Percentiles rank a stretch among this genome's conserved stretches.
Evolutionary conservation across 208 protist species (phyloP).

Genomic region (Acanthamoeba culbertsoni): DNA sequence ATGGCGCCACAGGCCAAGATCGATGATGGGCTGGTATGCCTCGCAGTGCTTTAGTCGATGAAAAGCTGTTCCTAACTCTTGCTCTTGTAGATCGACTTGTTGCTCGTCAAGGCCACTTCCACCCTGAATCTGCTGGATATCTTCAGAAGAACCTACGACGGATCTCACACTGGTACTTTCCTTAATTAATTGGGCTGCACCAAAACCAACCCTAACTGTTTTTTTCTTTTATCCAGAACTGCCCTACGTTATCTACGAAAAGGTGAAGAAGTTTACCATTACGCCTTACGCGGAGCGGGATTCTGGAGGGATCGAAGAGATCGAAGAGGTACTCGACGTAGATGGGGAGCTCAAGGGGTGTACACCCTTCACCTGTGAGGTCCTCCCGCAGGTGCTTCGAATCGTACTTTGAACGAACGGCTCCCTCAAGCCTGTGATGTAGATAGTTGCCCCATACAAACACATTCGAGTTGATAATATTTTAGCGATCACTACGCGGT

Average conservation of each 20-base stretch:
- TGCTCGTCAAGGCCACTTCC: not conserved
- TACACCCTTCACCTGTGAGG: constrained; percentile 21
- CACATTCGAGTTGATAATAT: too few species aligned
- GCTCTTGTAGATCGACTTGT: constrained; percentile 10
- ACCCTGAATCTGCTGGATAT: not conserved
- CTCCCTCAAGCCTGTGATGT: too few species aligned
- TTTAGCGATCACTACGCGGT: too few species aligned
- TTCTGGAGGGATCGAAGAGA: not conserved
- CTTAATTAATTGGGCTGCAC: too few species aligned
- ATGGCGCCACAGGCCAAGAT: not conserved
- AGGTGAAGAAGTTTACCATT: constrained; percentile 42
- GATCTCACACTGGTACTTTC: not conserved
- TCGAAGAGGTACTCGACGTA: constrained; percentile 1
- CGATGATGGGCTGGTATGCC: not conserved
- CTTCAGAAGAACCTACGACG: constrained; percentile 7
- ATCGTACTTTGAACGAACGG: not conserved
- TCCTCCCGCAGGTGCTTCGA: not conserved
- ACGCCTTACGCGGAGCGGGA: not conserved
- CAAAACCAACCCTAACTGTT: too few species aligned
- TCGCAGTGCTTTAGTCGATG: too few species aligned
- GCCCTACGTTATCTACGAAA: not conserved
- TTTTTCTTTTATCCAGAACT: constrained; percentile 45
- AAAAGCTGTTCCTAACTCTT: too few species aligned
- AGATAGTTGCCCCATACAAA: too few species aligned
- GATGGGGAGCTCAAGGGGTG: constrained; percentile 36